Evolutionary conservation across 495 filamentous ascomycete genomes (phyloP).

Genomic region (Umbilicaria muhlenbergii): DNA sequence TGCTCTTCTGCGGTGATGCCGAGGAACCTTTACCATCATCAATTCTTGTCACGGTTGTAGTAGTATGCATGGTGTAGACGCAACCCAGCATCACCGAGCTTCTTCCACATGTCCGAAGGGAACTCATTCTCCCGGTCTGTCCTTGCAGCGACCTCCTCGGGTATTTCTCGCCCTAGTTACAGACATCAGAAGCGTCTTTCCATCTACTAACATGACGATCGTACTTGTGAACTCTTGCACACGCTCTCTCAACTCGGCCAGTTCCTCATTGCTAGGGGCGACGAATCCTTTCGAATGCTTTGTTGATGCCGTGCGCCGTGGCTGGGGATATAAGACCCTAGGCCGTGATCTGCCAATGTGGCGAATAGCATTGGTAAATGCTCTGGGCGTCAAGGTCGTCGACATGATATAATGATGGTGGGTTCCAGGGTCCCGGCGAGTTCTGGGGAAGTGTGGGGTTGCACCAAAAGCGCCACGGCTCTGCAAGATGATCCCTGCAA

Average conservation of each 20-base stretch:
- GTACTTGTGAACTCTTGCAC: constrained; percentile 80
- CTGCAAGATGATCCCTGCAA: too few relatives aligned
- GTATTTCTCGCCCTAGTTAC: constrained; percentile 38
- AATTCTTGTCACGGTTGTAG: background rate
- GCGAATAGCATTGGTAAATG: constrained; percentile 6
- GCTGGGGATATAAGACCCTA: constrained; percentile 9
- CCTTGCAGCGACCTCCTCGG: constrained; percentile 62
- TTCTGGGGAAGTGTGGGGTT: too few relatives aligned
- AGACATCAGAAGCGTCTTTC: background rate
- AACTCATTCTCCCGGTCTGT: constrained; percentile 84
- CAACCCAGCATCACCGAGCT: constrained; percentile 72
- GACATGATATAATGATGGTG: constrained; percentile 2
- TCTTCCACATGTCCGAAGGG: constrained; percentile 82
- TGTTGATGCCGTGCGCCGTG: constrained; percentile 39
- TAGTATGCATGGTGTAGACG: background rate
- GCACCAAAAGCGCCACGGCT: too few relatives aligned
- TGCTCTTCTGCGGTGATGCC: constrained; percentile 92
- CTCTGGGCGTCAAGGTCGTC: background rate
- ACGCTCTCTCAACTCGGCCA: constrained; percentile 71
- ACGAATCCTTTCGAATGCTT: constrained; percentile 80
- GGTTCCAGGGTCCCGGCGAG: too few relatives aligned
- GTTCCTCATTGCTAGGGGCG: constrained; percentile 58
- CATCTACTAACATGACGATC: background rate
- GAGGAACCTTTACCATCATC: constrained; percentile 41
- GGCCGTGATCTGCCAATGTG: constrained; percentile 6